Evolutionary conservation across 2,329 filamentous ascomycete genomes (phyloP), one percentile per base, ranked within the genome.

Genomic region (Colletotrichum tofieldiae): DNA sequence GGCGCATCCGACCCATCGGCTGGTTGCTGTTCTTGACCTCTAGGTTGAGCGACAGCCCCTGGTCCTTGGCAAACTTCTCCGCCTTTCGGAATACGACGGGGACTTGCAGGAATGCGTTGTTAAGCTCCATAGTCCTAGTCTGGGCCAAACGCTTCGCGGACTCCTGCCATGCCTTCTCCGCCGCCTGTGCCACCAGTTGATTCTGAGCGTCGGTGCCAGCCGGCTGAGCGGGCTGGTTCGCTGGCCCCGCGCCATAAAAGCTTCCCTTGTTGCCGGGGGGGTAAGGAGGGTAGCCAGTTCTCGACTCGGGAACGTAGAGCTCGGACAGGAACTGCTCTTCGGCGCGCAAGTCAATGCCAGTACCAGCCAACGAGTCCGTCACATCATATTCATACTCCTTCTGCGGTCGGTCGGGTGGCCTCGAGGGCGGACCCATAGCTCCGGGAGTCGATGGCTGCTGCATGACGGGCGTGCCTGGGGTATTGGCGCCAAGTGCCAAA

Each of bases 321-420:
- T 90, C 91, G 55, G 94, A 92, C 81, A 96, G 87, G 75, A 91
- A 93, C 76, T 95, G 93, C 78, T 97, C 94, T 81, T 98, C 95
- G 75, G 94, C 94, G 71, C 93, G 91, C 58, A 98, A 83, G 84
- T 98, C 94, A 74, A 98, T 94, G 61, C 94, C 95, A 20, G 94
- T 96, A 23, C 93, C 94, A 23, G 92, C 92, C 66, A 98, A 83
- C 62, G 95, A 93, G 83, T 98, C 95, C 75, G 93, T 94, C 56
- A 95, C 88, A 77, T 97, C 94, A 77, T 95, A 91, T 69, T 89
- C 85, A 67, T 87, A 86, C 66, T 88, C 87, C 75, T 91, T 94
- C 16, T 88, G 87, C 54, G 90, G 88, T 75, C 87, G 86, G 69
- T 93, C 92, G 23, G 86, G 86, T 70, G 86, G 90, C 77, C 89